Evolutionary conservation across 2,329 filamentous ascomycete genomes (phyloP).

Genomic region (Malbranchea cinnamomea): DNA sequence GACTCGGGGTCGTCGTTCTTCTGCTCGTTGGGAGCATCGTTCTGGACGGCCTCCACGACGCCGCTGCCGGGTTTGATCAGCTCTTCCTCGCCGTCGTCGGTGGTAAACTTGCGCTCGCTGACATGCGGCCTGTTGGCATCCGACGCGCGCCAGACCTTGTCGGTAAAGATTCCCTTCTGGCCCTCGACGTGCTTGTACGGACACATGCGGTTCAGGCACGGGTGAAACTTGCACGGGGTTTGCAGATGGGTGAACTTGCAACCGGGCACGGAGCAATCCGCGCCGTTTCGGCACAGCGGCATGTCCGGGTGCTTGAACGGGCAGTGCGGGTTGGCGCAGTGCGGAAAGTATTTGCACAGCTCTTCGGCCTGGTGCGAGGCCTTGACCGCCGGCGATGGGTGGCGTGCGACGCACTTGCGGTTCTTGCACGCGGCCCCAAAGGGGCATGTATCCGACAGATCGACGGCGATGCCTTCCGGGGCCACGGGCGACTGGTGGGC

Average conservation of each 20-base stretch:
- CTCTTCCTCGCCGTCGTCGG: slow-evolving; percentile 49
- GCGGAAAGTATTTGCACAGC: slow-evolving; percentile 82
- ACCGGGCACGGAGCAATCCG: slow-evolving; percentile 62
- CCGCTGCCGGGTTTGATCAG: slow-evolving; percentile 44
- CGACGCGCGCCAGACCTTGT: slow-evolving; percentile 79
- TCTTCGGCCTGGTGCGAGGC: slow-evolving; percentile 65
- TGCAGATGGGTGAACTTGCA: slow-evolving; percentile 86
- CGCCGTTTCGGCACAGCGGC: slow-evolving; percentile 81
- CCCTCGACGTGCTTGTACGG: slow-evolving; percentile 83
- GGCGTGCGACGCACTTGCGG: slow-evolving; percentile 77
- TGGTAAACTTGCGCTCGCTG: slow-evolving; percentile 75
- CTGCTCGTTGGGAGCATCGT: background rate
- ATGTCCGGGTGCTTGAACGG: slow-evolving; percentile 78
- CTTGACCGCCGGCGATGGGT: slow-evolving; percentile 78
- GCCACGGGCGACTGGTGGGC: slow-evolving; percentile 90
- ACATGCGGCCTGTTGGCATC: slow-evolving; percentile 45
- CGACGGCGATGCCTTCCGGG: slow-evolving; percentile 59
- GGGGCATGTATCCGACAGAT: slow-evolving; percentile 64
- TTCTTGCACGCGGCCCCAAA: slow-evolving; percentile 93
- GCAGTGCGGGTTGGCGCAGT: slow-evolving; percentile 77
- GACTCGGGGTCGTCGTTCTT: too few species aligned
- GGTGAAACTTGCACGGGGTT: slow-evolving; percentile 77
- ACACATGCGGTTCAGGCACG: slow-evolving; percentile 79
- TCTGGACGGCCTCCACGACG: background rate
- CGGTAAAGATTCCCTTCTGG: slow-evolving; percentile 68